A percentile compares a stretch with the other conserved stretches of the same genome.
Conservation (phyloP, 1,139 yeast genomes). For the Saccharomyces hybrid region DNA sequence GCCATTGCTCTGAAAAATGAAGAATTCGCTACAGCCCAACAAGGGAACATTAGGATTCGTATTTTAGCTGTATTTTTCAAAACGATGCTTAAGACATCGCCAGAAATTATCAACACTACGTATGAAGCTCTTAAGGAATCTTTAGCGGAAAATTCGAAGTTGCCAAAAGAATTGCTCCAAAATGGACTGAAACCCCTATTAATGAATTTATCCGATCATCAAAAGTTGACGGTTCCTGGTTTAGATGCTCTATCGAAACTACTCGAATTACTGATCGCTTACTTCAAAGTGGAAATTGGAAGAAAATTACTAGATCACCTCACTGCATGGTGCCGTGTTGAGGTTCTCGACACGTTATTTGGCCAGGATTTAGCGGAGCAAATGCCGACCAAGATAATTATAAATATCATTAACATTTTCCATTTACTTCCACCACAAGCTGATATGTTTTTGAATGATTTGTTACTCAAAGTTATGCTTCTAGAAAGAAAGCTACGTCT, state of each 20-base stretch:
- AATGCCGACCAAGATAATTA: conserved; percentile 76
- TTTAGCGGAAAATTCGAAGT: conserved; percentile 73
- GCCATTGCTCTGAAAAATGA: conserved; percentile 80
- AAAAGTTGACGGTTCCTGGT: conserved; percentile 81
- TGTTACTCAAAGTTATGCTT: conserved; percentile 65
- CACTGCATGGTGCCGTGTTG: conserved; percentile 94
- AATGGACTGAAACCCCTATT: conserved; percentile 92
- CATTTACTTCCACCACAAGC: conserved; percentile 91
- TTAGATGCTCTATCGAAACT: conserved; percentile 85
- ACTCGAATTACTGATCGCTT: conserved; percentile 78
- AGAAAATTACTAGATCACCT: conserved; percentile 85
- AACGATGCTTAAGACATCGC: conserved; percentile 78
- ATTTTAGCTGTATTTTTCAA: conserved; percentile 92
- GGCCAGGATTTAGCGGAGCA: conserved; percentile 47
- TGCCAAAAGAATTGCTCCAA: conserved; percentile 89
- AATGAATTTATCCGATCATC: conserved; percentile 90
- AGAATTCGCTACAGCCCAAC: conserved; percentile 66
- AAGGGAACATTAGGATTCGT: conserved; percentile 75
- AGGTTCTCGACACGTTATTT: conserved; percentile 41
- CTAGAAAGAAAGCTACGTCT: conserved; percentile 81
- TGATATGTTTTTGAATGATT: conserved; percentile 81
- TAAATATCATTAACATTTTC: conserved; percentile 85
- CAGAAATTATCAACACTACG: conserved; percentile 88
- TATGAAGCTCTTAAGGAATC: conserved; percentile 81
- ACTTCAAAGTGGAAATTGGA: conserved; percentile 95